Conservation (phyloP, 305 asterid species). For the Fraxinus velutina region DNA sequence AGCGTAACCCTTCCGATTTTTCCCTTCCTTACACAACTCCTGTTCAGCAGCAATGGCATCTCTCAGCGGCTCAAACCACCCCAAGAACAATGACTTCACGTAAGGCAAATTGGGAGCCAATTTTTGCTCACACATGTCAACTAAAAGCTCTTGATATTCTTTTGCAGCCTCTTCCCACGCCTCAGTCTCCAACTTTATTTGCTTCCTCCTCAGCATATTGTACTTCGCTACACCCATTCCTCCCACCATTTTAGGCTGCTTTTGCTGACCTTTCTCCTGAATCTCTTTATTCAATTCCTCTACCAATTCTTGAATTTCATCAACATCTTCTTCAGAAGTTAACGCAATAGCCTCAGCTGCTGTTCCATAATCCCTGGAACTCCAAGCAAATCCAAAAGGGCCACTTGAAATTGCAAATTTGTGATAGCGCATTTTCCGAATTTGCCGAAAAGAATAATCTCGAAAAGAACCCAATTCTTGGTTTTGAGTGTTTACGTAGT, state of each 20-base stretch:
- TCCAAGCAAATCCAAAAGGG: constrained; percentile 29
- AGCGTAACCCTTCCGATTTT: constrained; percentile 48
- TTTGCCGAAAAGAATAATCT: constrained; percentile 24
- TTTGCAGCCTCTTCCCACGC: constrained; percentile 89
- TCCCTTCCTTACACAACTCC: constrained; percentile 51
- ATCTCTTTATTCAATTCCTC: constrained; percentile 45
- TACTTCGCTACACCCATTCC: constrained; percentile 73
- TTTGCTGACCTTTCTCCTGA: constrained; percentile 31
- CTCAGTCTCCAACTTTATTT: constrained; percentile 77
- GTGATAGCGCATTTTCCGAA: constrained; percentile 16
- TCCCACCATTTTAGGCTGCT: constrained; percentile 45
- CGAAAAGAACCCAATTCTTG: constrained; percentile 28
- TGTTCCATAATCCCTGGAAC: constrained; percentile 53
- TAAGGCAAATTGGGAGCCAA: constrained; percentile 93
- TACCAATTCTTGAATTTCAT: constrained; percentile 53
- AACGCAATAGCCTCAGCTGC: constrained; percentile 72
- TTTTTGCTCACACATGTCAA: constrained; percentile 93
- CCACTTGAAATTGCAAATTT: constrained; percentile 13
- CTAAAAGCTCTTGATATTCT: constrained; percentile 79
- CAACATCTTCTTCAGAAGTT: constrained; percentile 81
- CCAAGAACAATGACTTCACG: constrained; percentile 77
- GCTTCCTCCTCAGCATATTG: constrained; percentile 59
- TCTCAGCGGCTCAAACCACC: constrained; percentile 93
- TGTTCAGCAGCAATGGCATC: constrained; percentile 64
- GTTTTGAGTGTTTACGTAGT: constrained; percentile 2